Evolutionary conservation across 2,329 filamentous ascomycete genomes (phyloP).

Genomic region (Acrocalymma vagum): DNA sequence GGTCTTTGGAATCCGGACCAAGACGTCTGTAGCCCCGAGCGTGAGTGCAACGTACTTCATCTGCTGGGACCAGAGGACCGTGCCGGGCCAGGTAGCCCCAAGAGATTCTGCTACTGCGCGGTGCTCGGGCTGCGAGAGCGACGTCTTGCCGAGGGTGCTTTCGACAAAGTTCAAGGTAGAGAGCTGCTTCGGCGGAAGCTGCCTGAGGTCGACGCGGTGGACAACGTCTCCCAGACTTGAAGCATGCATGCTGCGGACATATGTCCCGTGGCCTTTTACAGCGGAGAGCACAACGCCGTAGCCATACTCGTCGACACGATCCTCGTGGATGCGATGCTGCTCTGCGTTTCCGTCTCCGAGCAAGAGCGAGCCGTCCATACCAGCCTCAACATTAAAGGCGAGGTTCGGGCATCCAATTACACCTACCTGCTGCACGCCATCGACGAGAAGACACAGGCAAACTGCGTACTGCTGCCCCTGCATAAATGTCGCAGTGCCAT

Average conservation of each 20-base stretch:
- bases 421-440: constrained; percentile 66
- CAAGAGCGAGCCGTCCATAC: too few species aligned
- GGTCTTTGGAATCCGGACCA: constrained; percentile 58
- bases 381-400: constrained; percentile 51
- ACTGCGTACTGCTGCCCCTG: constrained; percentile 70
- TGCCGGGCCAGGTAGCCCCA: constrained; percentile 55
- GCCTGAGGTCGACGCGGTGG: constrained; percentile 36
- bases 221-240: constrained; percentile 41
- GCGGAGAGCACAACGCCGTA: constrained; percentile 56
- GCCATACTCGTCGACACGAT: constrained; percentile 54
- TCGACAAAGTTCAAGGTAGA: constrained; percentile 56
- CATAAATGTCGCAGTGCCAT: constrained; percentile 71
- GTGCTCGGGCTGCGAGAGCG: constrained; percentile 46
- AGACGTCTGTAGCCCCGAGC: constrained; percentile 58
- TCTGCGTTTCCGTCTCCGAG: constrained; percentile 21
- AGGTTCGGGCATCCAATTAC: constrained; percentile 70
- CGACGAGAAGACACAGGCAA: constrained; percentile 65
- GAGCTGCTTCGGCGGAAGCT: constrained; percentile 35
- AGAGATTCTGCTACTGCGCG: constrained; percentile 47
- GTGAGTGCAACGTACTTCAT: constrained; percentile 63
- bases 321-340: constrained; percentile 37
- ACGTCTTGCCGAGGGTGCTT: constrained; percentile 50
- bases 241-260: constrained; percentile 49
- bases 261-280: constrained; percentile 55
- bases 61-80: constrained; percentile 62